Percentiles rank a stretch among this genome's conserved stretches.
Evolutionary conservation across 2,329 filamentous ascomycete genomes (phyloP).

Genomic region (Colletotrichum orbiculare): DNA sequence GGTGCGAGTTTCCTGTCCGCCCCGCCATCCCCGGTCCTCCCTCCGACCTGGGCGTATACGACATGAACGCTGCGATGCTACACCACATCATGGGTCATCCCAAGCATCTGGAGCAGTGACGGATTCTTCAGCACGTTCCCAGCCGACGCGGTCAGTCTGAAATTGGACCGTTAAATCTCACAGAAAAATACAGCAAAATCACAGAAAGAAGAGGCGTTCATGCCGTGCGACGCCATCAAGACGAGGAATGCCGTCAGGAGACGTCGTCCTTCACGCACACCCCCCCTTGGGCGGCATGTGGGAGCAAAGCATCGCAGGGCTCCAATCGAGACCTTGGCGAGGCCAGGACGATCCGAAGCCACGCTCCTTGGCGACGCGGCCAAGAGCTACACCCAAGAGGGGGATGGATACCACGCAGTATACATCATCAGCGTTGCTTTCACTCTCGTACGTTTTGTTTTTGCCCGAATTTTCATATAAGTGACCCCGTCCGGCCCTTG

Average conservation of each 20-base stretch:
- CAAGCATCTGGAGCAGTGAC: background rate
- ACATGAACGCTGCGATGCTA: background rate
- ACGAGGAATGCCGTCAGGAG: conserved; percentile 32
- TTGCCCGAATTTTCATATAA: background rate
- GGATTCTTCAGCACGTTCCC: background rate
- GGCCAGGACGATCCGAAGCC: conserved; percentile 35
- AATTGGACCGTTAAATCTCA: background rate
- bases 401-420: background rate
- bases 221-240: conserved; percentile 17
- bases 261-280: conserved; percentile 6
- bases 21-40: conserved; percentile 12
- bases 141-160: too few relatives aligned
- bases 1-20: background rate
- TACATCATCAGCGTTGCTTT: conserved; percentile 20
- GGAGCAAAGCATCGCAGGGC: conserved; percentile 26
- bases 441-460: background rate
- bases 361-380: conserved; percentile 36
- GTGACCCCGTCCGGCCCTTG: background rate
- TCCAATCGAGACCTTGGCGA: conserved; percentile 31
- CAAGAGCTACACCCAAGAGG: conserved; percentile 32
- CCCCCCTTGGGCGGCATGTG: conserved; percentile 28
- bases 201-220: conserved; percentile 1
- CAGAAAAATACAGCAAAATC: background rate
- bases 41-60: background rate
- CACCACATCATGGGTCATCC: conserved; percentile 9